Evolutionary conservation across 441 rosid genomes (phyloP).

Genomic region (Bruguiera hainesii): DNA sequence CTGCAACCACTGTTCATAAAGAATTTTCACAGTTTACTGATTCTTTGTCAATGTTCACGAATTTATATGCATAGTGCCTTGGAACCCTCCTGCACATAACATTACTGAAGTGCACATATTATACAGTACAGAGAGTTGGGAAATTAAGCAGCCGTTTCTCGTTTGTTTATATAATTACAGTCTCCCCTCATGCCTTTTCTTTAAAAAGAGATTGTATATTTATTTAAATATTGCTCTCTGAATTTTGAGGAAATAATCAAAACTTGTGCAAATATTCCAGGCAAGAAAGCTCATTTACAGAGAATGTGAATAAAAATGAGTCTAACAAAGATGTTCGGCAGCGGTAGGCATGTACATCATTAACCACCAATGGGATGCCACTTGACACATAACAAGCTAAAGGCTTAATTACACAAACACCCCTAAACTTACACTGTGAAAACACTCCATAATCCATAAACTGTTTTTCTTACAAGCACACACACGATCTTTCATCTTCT

Average conservation of each 20-base stretch:
- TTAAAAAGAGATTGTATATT: background rate
- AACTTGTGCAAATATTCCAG: background rate
- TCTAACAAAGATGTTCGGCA: too few species aligned
- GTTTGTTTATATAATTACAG: background rate
- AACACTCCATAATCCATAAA: too few species aligned
- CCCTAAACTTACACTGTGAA: too few species aligned
- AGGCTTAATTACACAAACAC: too few species aligned
- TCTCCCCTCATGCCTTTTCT: background rate
- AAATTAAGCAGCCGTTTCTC: background rate
- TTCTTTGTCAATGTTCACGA: slow-evolving; percentile 3
- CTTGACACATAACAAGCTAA: too few species aligned
- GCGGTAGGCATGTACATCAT: too few species aligned
- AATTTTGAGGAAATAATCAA: background rate
- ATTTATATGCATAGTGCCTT: slow-evolving; percentile 27
- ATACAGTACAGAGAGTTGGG: background rate
- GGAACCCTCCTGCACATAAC: slow-evolving; percentile 36
- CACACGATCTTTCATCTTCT: too few species aligned
- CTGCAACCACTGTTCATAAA: slow-evolving; percentile 5
- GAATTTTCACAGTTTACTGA: background rate
- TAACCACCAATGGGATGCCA: too few species aligned
- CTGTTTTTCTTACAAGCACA: too few species aligned
- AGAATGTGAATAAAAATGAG: background rate
- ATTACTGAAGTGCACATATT: background rate
- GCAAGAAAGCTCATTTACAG: background rate
- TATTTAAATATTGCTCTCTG: background rate